Base-by-base conservation (phyloP, 495 filamentous ascomycete genomes). In the Articulospora tetracladia region DNA sequence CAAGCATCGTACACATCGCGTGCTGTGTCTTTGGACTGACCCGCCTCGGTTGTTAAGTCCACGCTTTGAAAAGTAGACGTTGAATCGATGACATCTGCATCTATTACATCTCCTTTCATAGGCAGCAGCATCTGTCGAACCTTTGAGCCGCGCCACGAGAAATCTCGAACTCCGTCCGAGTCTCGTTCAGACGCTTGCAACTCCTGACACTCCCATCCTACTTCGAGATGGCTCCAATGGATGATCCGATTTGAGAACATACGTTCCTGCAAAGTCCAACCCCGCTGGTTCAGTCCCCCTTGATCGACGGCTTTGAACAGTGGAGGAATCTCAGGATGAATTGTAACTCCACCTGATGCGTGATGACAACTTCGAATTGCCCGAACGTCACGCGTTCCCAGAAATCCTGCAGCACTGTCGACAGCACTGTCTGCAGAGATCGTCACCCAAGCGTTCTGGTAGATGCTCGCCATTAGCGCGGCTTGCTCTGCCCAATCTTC, bases 401-500 rank as follows among this genome's bases (percentile, higher is more conserved):
- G n/a, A 24, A 48, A 48, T 6, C 44, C 44, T 48, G 44, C 15
- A n/a, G 15, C 22, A n/a, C 44, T 48, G 19, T 24, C 44, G 8
- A 19, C n/a, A 6, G 44, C 44, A 48, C 44, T 48, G 11, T 44
- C 64, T 0, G 66, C 66, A 36, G 66, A 32, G 22, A 68, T 41
- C 12, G 64, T 68, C 0, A 68, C 41, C 1, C 27, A 41, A 8
- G 63, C 59, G 30, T 68, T 63, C 1, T 61, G 59, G 28, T 70
- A 69, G 10, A 70, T 63, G 11, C 53, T 34, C 3, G 60, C 66
- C 68, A 70, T 70, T 15, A 25, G 32, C 20, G 36, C 46, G 7
- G 66, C 57, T 23, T 70, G 61, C 25, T 67, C 47, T 0, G 39
- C 13, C 68, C 68, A 70, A 27, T 69, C 68, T 1, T 51, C 55